phyloP scores from a whole-genome alignment of 2,329 filamentous ascomycete species.

The Delphinella strobiligena region DNA sequence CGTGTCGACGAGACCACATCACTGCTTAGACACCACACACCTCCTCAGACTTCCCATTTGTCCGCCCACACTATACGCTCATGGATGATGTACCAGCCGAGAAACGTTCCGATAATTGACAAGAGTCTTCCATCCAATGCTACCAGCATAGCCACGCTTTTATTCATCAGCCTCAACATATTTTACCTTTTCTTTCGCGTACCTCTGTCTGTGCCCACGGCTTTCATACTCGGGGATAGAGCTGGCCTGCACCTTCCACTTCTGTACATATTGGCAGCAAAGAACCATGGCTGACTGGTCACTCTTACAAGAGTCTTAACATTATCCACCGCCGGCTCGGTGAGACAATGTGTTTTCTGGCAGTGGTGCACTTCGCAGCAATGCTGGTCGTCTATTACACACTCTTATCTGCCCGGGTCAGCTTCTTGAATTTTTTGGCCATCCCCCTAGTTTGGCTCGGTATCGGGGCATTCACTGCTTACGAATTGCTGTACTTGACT shows the following conservation, averaged over 20 bases:
- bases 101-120: slow-evolving; percentile 44
- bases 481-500: slow-evolving; percentile 50
- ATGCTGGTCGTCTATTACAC: slow-evolving; percentile 47
- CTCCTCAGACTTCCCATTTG: slow-evolving; percentile 3
- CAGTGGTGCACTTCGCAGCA: slow-evolving; percentile 41
- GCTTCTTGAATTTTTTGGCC: slow-evolving; percentile 36
- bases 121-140: slow-evolving; percentile 46
- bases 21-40: slow-evolving; percentile 16
- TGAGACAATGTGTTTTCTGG: slow-evolving; percentile 49
- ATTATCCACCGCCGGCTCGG: slow-evolving; percentile 53
- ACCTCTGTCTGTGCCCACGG: slow-evolving; percentile 34
- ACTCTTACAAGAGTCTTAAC: slow-evolving; percentile 55
- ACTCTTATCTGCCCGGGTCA: slow-evolving; percentile 29
- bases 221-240: slow-evolving; percentile 48
- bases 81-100: slow-evolving; percentile 45
- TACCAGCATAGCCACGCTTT: slow-evolving; percentile 39
- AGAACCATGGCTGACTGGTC: slow-evolving; percentile 53
- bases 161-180: slow-evolving; percentile 42
- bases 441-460: slow-evolving; percentile 46
- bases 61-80: slow-evolving; percentile 7
- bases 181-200: slow-evolving; percentile 47
- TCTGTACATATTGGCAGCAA: slow-evolving; percentile 53
- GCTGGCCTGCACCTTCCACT: slow-evolving; percentile 42
- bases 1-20: slow-evolving; percentile 19
- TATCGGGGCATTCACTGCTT: slow-evolving; percentile 42